phyloP scores from a whole-genome alignment of 108 stramenopile species.

The Seminavis robusta region DNA sequence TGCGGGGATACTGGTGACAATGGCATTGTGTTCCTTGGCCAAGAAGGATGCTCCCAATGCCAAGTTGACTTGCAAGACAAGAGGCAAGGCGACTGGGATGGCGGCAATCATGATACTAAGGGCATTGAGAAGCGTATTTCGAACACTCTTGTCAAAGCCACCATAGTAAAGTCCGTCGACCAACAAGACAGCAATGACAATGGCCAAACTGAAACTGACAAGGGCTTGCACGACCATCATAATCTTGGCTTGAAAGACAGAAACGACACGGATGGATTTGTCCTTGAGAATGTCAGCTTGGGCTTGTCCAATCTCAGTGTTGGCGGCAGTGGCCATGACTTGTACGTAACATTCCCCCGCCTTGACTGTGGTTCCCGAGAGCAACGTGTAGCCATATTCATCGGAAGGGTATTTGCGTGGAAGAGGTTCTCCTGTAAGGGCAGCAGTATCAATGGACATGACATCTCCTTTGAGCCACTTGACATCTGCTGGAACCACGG shows the following conservation, averaged over 20 bases:
- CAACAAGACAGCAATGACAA: constrained; percentile 61
- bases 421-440: constrained; percentile 80
- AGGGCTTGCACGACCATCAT: constrained; percentile 63
- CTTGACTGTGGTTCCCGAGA: constrained; percentile 56
- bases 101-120: constrained; percentile 77
- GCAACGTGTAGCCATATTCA: constrained; percentile 39
- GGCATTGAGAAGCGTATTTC: constrained; percentile 39
- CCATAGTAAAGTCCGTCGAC: constrained; percentile 47
- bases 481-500: constrained; percentile 75
- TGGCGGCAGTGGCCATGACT: constrained; percentile 51
- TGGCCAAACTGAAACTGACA: constrained; percentile 34
- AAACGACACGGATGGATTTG: constrained; percentile 52
- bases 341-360: constrained; percentile 71
- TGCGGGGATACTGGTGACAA: constrained; percentile 82
- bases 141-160: constrained; percentile 30
- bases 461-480: constrained; percentile 66
- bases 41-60: constrained; percentile 77
- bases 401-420: constrained; percentile 33
- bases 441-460: constrained; percentile 68
- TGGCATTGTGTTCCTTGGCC: constrained; percentile 71
- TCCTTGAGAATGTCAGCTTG: constrained; percentile 65
- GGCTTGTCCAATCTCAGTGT: constrained; percentile 75
- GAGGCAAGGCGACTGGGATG: constrained; percentile 83
- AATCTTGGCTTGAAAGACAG: constrained; percentile 69
- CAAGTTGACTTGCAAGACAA: constrained; percentile 82